Evolutionary conservation across 257 asterid species (phyloP).

Genomic region (Phtheirospermum japonicum): DNA sequence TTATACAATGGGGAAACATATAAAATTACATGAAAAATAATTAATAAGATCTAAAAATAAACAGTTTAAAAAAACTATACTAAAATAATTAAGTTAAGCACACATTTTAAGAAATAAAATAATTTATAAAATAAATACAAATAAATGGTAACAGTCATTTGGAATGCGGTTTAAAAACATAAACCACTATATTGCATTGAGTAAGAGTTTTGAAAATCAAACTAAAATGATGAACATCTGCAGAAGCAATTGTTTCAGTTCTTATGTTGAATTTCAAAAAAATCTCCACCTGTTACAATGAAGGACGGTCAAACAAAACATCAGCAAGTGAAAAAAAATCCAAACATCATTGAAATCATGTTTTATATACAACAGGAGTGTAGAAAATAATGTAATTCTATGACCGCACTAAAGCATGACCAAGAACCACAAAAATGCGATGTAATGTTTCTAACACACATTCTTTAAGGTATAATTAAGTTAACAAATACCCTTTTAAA

Average conservation of each 20-base stretch:
- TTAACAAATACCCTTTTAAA: neutral
- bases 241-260: constrained; percentile 75
- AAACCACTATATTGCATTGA: too few species aligned
- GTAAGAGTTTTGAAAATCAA: constrained; percentile 34
- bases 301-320: too few species aligned
- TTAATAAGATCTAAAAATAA: too few species aligned
- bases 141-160: too few species aligned
- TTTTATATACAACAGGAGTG: neutral
- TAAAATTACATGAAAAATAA: too few species aligned
- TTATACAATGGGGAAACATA: too few species aligned
- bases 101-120: too few species aligned
- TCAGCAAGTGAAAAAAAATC: constrained; percentile 22
- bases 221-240: constrained; percentile 95
- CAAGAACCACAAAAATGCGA: constrained; percentile 2
- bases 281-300: constrained; percentile 74
- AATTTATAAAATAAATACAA: too few species aligned
- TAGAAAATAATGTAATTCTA: neutral
- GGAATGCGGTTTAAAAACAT: too few species aligned
- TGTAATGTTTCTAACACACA: neutral
- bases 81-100: constrained; percentile 10
- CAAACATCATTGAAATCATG: neutral
- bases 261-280: constrained; percentile 89
- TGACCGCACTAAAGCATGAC: neutral
- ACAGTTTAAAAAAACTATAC: too few species aligned
- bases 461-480: too few species aligned